Evolutionary conservation across 2,329 filamentous ascomycete species (phyloP).

Genomic region (Sporothrix globosa): DNA sequence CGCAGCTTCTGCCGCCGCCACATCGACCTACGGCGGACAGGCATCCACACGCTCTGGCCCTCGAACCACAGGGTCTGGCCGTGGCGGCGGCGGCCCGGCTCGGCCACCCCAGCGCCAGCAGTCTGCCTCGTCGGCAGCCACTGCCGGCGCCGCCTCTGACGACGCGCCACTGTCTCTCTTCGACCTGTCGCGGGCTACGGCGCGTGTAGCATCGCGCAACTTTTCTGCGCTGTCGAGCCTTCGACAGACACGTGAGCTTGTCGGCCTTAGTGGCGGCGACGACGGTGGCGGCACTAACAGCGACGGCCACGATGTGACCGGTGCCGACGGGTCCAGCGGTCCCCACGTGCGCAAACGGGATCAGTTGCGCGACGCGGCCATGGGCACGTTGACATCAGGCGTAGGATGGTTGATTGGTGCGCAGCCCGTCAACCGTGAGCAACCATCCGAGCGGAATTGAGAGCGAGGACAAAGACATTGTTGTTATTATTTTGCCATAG

Average conservation of each 20-base stretch:
- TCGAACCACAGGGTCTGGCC: not conserved
- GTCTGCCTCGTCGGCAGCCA: not conserved
- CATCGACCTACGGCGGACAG: slow-evolving; percentile 32
- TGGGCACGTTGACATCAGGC: slow-evolving; percentile 67
- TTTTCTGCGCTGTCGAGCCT: slow-evolving; percentile 59
- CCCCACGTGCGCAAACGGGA: slow-evolving; percentile 67
- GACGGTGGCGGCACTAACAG: slow-evolving; percentile 35
- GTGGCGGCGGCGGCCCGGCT: not conserved
- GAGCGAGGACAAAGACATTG: not conserved
- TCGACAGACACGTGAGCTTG: slow-evolving; percentile 47
- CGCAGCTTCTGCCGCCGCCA: slow-evolving; percentile 40
- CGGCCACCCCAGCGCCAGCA: slow-evolving; percentile 39
- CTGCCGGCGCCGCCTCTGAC: slow-evolving; percentile 41
- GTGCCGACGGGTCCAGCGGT: slow-evolving; percentile 28
- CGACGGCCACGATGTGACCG: slow-evolving; percentile 19
- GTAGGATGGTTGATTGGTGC: slow-evolving; percentile 70
- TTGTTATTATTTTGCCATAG: not conserved
- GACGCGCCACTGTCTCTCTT: slow-evolving; percentile 68
- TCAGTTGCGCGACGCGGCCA: slow-evolving; percentile 67
- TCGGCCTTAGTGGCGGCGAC: slow-evolving; percentile 37
- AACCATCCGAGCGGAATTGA: not conserved
- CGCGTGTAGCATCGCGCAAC: slow-evolving; percentile 61
- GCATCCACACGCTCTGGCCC: slow-evolving; percentile 38
- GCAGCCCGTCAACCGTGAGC: slow-evolving; percentile 44
- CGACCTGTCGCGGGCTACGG: slow-evolving; percentile 64